A percentile compares a stretch with the other conserved stretches of the same genome.
Evolutionary conservation across 371 early-diverging fungal genomes (phyloP).

Genomic region (Zancudomyces culisetae): DNA sequence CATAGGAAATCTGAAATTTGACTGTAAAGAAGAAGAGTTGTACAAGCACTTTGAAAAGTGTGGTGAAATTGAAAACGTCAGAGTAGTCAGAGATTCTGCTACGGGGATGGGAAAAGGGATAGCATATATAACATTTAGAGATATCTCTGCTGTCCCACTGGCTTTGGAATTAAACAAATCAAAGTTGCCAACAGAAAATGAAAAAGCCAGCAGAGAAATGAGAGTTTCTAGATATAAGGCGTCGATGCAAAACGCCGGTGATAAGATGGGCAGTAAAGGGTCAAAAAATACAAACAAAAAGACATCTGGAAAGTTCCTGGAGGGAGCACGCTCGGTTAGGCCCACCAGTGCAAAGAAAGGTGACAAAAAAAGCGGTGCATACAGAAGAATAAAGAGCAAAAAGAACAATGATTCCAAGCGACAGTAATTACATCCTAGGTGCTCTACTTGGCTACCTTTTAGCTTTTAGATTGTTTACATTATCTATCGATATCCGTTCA

Average conservation of each 20-base stretch:
- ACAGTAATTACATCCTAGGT: too few species aligned
- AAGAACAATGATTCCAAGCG: too few species aligned
- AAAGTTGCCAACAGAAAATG: too few species aligned
- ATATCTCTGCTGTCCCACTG: conserved; percentile 15
- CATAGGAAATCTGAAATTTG: conserved; percentile 78
- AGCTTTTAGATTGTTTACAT: too few species aligned
- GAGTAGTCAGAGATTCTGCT: conserved; percentile 65
- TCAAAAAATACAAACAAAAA: not conserved
- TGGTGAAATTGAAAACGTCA: conserved; percentile 66
- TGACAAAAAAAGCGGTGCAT: not conserved
- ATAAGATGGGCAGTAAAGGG: conserved; percentile 1
- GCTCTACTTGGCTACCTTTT: too few species aligned
- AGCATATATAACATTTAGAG: conserved; percentile 62
- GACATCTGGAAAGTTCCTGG: not conserved
- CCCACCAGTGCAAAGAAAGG: not conserved
- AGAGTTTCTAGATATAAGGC: conserved; percentile 26
- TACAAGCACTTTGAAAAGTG: conserved; percentile 66
- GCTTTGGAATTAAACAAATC: conserved; percentile 63
- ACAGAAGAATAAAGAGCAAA: not conserved
- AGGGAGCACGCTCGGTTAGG: not conserved
- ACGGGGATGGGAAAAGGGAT: conserved; percentile 92
- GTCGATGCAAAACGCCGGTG: conserved; percentile 19
- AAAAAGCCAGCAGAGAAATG: conserved; percentile 28
- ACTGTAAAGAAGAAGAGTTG: conserved; percentile 65
- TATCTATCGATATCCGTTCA: too few species aligned